Evolutionary conservation across 1,284 basidiomycete genomes (phyloP).

Genomic region (Tilletiopsis washingtonensis): DNA sequence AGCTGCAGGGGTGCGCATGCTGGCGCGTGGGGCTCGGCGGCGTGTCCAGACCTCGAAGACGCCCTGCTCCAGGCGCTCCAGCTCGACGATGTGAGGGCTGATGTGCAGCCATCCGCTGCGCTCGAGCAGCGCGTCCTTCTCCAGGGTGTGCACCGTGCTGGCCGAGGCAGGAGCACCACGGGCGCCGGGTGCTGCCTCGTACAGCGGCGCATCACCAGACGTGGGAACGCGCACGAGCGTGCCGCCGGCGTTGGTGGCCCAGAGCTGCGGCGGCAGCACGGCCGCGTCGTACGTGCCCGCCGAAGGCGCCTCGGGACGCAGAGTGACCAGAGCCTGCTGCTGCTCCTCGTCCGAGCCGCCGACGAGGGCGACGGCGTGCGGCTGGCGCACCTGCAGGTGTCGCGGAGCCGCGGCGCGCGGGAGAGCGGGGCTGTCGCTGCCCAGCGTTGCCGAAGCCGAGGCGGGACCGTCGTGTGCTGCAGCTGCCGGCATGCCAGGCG

Average conservation of each 20-base stretch:
- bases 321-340: neutral
- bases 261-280: slow-evolving; percentile 5
- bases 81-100: slow-evolving; percentile 3
- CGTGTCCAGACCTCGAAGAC: slow-evolving; percentile 11
- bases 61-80: slow-evolving; percentile 8
- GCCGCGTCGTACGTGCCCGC: neutral
- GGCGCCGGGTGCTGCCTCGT: too few species aligned
- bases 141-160: too few species aligned
- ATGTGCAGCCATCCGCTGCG: slow-evolving; percentile 10
- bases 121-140: neutral
- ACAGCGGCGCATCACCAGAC: neutral
- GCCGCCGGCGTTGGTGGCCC: slow-evolving; percentile 8
- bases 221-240: slow-evolving; percentile 8
- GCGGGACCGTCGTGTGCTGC: too few species aligned
- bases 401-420: too few species aligned
- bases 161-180: too few species aligned
- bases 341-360: slow-evolving; percentile 5
- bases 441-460: too few species aligned
- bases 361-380: slow-evolving; percentile 8
- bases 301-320: neutral
- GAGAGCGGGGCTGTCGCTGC: too few species aligned
- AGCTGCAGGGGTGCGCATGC: too few species aligned
- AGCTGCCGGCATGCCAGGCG: too few species aligned
- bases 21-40: neutral
- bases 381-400: neutral